A percentile compares a stretch with the other conserved stretches of the same genome.
phyloP scores from a whole-genome alignment of 345 rosid genomes.

The Salix viminalis region DNA sequence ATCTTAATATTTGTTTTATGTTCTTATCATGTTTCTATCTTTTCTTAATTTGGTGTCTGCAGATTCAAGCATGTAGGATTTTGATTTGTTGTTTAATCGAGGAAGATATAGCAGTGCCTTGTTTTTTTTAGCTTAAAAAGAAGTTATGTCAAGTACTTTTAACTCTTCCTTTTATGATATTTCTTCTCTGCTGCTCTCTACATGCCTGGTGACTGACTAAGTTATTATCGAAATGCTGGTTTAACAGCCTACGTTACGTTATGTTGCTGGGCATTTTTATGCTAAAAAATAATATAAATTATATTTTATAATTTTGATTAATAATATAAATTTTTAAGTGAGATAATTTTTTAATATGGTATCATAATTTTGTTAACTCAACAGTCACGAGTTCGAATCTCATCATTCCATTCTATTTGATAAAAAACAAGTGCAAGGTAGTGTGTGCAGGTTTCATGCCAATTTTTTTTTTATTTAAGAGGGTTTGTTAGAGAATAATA shows the following conservation, averaged over 20 bases:
- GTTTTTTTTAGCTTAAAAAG: not conserved
- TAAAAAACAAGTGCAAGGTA: too few relatives aligned
- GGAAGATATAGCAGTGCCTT: conserved; percentile 29
- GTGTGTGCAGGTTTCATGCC: too few relatives aligned
- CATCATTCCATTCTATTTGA: too few relatives aligned
- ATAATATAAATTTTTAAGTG: too few relatives aligned
- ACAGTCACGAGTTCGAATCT: too few relatives aligned
- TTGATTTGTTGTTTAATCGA: conserved; percentile 33
- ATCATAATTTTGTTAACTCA: too few relatives aligned
- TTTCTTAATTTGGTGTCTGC: conserved; percentile 21
- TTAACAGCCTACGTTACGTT: not conserved
- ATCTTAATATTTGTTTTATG: conserved; percentile 21
- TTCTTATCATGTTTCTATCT: not conserved
- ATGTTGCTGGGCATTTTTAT: too few relatives aligned
- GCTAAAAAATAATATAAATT: too few relatives aligned
- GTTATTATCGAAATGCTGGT: not conserved
- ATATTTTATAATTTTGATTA: too few relatives aligned
- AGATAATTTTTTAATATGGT: too few relatives aligned
- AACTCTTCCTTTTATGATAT: not conserved
- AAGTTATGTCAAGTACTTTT: not conserved
- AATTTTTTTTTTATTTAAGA: too few relatives aligned
- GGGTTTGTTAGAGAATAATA: too few relatives aligned
- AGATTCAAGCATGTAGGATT: conserved; percentile 23
- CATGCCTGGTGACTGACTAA: not conserved
- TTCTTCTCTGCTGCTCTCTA: not conserved